phyloP scores from a whole-genome alignment of 2,329 filamentous ascomycete genomes.

The Drechslera avenae region DNA sequence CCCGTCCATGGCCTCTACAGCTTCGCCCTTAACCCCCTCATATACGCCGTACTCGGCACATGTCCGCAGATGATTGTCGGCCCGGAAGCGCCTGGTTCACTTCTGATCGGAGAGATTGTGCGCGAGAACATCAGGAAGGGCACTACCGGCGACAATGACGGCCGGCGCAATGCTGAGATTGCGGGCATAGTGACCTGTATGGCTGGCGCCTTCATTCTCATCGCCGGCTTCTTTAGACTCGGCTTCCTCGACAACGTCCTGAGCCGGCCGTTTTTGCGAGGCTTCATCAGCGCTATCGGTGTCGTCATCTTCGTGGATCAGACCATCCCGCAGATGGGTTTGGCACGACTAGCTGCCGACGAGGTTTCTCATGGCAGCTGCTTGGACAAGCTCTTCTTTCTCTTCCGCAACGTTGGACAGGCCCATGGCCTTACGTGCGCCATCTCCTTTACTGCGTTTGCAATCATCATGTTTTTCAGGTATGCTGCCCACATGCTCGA shows the following conservation, averaged over 20 bases:
- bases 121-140: conserved; percentile 75
- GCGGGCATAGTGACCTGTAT: conserved; percentile 88
- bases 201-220: conserved; percentile 84
- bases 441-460: conserved; percentile 79
- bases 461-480: conserved; percentile 88
- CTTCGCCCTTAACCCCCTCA: conserved; percentile 88
- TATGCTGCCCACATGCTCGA: conserved; percentile 48
- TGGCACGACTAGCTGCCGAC: conserved; percentile 69
- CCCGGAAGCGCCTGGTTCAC: conserved; percentile 89
- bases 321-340: conserved; percentile 85
- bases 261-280: conserved; percentile 87
- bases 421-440: conserved; percentile 76
- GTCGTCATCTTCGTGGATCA: conserved; percentile 97
- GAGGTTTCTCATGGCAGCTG: conserved; percentile 83
- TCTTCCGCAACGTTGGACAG: conserved; percentile 68
- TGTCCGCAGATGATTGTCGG: conserved; percentile 94
- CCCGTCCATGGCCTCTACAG: conserved; percentile 93
- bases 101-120: conserved; percentile 87
- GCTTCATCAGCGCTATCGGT: conserved; percentile 96
- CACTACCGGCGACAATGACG: conserved; percentile 67
- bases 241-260: conserved; percentile 95
- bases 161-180: conserved; percentile 76
- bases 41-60: conserved; percentile 90
- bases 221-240: conserved; percentile 81
- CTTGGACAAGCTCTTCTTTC: conserved; percentile 82